Conservation (phyloP, 164 flowering plant species). For the Stephania japonica region DNA sequence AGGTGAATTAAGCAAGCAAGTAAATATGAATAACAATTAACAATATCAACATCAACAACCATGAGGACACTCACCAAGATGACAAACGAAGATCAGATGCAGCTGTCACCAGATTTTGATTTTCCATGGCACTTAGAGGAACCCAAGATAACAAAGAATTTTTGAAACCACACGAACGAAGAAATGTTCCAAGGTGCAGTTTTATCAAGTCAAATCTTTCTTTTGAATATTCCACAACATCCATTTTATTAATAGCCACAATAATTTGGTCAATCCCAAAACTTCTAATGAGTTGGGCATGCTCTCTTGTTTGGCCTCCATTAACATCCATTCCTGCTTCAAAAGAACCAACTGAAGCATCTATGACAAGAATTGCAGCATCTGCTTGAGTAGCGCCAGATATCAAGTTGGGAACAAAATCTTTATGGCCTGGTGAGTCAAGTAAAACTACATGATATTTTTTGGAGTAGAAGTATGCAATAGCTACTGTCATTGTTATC, state of each 20-base stretch:
- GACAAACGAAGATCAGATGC: conserved; percentile 65
- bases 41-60: not conserved
- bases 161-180: conserved; percentile 76
- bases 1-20: not conserved
- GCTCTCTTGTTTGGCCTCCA: conserved; percentile 93
- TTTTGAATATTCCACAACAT: conserved; percentile 66
- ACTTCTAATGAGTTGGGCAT: conserved; percentile 89
- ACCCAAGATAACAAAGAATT: conserved; percentile 72
- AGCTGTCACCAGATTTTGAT: conserved; percentile 70
- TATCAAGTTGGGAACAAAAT: conserved; percentile 98
- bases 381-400: conserved; percentile 98
- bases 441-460: conserved; percentile 84
- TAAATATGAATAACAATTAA: not conserved
- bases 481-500: conserved; percentile 94
- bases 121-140: conserved; percentile 88
- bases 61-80: conserved; percentile 57
- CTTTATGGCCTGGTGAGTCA: conserved; percentile 98
- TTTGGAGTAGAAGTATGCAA: conserved; percentile 80
- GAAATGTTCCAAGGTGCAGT: conserved; percentile 61
- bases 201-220: conserved; percentile 79
- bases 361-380: conserved; percentile 91
- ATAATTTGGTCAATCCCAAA: conserved; percentile 96
- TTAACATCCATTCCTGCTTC: conserved; percentile 76
- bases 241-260: conserved; percentile 94
- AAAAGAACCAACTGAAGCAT: conserved; percentile 87